Base-by-base conservation (phyloP, 75 land plant genomes). In the Pseudotsuga menziesii region DNA sequence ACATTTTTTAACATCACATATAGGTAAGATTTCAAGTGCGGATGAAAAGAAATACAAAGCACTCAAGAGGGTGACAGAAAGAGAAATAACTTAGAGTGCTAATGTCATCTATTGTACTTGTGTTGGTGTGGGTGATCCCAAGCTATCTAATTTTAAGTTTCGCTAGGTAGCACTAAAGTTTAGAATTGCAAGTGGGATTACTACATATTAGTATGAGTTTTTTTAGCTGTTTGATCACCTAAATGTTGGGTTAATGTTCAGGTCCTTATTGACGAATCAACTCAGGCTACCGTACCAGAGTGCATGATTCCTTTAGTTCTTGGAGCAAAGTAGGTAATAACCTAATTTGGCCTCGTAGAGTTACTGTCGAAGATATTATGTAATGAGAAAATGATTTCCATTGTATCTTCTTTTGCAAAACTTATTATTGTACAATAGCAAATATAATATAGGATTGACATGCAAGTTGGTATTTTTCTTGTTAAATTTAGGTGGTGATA, bases 21-120 rank as follows among this genome's bases (percentile, higher is more conserved):
- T 82, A 97, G 99, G 99, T 62, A 98, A 97, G 26, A 74, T 97
- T 75, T 97, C 98, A 48, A 97, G 99, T 86, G 94, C 96, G 80
- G 98, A 97, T 88, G 99, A 94, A 82, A 97, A 97, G 81, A 97
- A 97, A 76, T 97, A 92, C 74, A 97, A 97, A 84, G 95, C 95
- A 16, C 76, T 97, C 39, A 97, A 97, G 80, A 82, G 98, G 70
- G 98, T 96, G 78, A 97, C 99, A 13, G 98, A 97, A 78, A 84
- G 99, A 73, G 98, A 97, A 75, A 94, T 97, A 76, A 73, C 91
- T 19, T 96, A 97, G 80, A 97, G 99, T 87, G 99, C 98, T 66
- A 96, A 97, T 91, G 98, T 97, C 58, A 97, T 97, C 41, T 97
- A 96, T 57, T 91, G 96, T 81, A 97, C 99, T 27, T 97, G 99